phyloP scores from a whole-genome alignment of 192 early-diverging fungal genomes.

The Chytriomyces confervae region DNA sequence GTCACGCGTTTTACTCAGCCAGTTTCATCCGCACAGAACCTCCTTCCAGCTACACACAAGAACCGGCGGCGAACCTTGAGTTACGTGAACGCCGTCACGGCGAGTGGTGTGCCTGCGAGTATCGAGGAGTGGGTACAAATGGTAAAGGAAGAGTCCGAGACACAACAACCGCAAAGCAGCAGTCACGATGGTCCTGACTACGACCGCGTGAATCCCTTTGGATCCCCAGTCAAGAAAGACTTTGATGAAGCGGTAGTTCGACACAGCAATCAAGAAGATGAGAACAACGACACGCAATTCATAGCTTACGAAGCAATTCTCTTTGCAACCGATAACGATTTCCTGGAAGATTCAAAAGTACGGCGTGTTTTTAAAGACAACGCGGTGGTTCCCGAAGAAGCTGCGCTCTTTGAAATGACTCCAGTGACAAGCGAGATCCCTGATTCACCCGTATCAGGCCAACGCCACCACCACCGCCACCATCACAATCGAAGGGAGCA shows the following conservation, averaged over 20 bases:
- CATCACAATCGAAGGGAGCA: not conserved
- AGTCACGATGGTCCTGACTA: constrained; percentile 19
- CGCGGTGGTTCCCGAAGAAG: constrained; percentile 62
- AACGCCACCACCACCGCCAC: not conserved
- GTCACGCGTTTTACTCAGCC: constrained; percentile 53
- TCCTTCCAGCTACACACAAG: constrained; percentile 42
- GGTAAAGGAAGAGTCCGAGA: constrained; percentile 35
- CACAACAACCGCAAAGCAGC: constrained; percentile 26
- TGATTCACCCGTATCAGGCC: constrained; percentile 16
- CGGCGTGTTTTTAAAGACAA: constrained; percentile 57
- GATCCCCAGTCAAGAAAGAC: not conserved
- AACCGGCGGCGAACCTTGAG: constrained; percentile 47
- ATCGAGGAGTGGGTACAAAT: constrained; percentile 57
- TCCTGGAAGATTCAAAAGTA: constrained; percentile 58
- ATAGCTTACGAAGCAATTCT: constrained; percentile 57
- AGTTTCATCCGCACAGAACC: constrained; percentile 34
- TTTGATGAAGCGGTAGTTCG: no score
- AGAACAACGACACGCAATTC: not conserved
- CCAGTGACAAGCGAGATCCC: constrained; percentile 54
- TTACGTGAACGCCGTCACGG: constrained; percentile 52
- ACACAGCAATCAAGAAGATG: constrained; percentile 11
- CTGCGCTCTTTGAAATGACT: constrained; percentile 66
- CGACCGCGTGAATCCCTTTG: constrained; percentile 48
- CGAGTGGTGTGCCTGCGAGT: constrained; percentile 40
- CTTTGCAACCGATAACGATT: constrained; percentile 69